Evolutionary conservation across 2,329 filamentous ascomycete genomes (phyloP), one percentile per base, ranked within the genome.

Genomic region (Aspergillus aculeatus): DNA sequence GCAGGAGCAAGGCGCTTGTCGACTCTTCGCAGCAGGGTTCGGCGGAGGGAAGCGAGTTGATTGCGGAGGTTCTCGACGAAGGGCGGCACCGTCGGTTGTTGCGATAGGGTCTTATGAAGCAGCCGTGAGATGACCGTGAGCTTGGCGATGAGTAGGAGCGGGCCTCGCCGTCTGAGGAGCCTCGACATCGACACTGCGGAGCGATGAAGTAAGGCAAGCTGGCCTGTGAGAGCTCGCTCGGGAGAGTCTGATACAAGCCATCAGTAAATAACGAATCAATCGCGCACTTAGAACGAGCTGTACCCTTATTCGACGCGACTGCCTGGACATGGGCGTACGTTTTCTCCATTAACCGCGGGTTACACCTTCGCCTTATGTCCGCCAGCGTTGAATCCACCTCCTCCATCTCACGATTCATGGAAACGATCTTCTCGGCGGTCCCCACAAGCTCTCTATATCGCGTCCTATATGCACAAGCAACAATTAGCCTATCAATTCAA

Each of bases 361-460:
- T 92, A 76, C 94, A 97, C 58, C 86, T 85, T 47, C 85, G 84
- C 50, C 91, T 91, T 78, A 96, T 89, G 60, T 82, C 82, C 16
- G 84, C 84, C 54, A 98, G 82, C 41, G 87, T 84, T 5, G 82
- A 79, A 75, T 96, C 92, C 16, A 92, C 89, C 12, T 81, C 79
- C 62, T 88, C 84, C 78, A 95, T 94, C 71, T 94, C 87, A 44
- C 77, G 78, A 66, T 91, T 89, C 91, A 98, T 96, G 62, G 88
- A 84, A 57, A 97, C 89, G 66, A 98, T 98, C n/a, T 88, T 88
- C 77, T 97, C 93, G 57, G 94, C 94, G 0, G 94, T 97, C 55
- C 91, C 91, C 26, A 98, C 86, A 9, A 98, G 86, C 69, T 95
- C 91, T 66, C 94, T 90, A 77, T 98, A 98, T 70, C 86, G 85